phyloP scores from a whole-genome alignment of 257 asterid species.

The Eustoma russellianum region DNA sequence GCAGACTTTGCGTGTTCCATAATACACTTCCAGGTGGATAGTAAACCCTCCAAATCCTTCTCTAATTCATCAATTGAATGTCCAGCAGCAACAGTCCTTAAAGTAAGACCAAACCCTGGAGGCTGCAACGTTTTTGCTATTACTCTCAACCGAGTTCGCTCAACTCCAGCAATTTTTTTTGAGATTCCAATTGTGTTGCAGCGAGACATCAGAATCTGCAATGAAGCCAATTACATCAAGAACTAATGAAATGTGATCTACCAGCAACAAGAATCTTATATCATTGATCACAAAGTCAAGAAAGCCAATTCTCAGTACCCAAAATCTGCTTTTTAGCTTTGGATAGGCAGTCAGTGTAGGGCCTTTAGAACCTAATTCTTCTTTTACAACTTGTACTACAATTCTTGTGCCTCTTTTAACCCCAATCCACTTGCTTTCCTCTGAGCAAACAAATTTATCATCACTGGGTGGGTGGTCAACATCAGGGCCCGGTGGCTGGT shows the following conservation, averaged over 20 bases:
- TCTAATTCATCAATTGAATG: constrained; percentile 78
- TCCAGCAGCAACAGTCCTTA: constrained; percentile 87
- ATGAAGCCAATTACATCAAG: constrained; percentile 18
- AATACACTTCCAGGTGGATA: constrained; percentile 77
- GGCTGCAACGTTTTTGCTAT: constrained; percentile 90
- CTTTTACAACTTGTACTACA: constrained; percentile 92
- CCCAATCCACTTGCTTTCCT: constrained; percentile 50
- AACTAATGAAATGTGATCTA: constrained; percentile 7
- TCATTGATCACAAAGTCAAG: constrained; percentile 17
- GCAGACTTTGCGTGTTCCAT: constrained; percentile 87
- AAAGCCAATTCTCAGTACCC: constrained; percentile 52
- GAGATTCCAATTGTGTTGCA: constrained; percentile 70
- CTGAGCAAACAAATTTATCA: constrained; percentile 14
- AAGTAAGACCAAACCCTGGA: constrained; percentile 86
- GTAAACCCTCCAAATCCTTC: constrained; percentile 79
- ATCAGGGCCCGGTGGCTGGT: constrained; percentile 20
- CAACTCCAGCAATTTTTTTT: constrained; percentile 82
- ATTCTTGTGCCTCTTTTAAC: constrained; percentile 76
- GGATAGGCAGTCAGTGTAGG: constrained; percentile 95
- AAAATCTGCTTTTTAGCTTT: constrained; percentile 88
- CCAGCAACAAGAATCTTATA: constrained; percentile 15
- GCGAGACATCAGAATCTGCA: constrained; percentile 68
- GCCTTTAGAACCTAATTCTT: constrained; percentile 92
- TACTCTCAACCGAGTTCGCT: constrained; percentile 74
- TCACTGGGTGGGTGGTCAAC: constrained; percentile 17